Conservation (phyloP, 164 flowering plant species). For the Berberis thunbergii region DNA sequence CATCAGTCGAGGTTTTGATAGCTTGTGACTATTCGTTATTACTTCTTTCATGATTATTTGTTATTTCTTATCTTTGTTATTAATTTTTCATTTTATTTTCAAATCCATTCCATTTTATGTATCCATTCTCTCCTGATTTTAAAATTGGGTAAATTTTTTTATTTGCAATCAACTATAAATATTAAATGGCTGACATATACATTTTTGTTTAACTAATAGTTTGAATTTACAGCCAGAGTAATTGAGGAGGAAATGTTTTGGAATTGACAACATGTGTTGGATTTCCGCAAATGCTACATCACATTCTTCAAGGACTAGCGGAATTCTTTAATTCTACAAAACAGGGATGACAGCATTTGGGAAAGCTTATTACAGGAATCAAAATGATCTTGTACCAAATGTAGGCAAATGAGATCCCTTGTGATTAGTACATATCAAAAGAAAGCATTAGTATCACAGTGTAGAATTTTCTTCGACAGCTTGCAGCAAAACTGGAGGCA, state of each 20-base stretch:
- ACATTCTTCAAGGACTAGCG: conserved; percentile 70
- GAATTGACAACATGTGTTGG: conserved; percentile 88
- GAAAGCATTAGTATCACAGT: neutral
- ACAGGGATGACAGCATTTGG: conserved; percentile 99
- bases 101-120: too few relatives aligned
- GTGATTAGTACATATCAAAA: neutral
- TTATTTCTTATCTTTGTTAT: too few relatives aligned
- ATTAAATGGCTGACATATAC: neutral
- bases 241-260: conserved; percentile 98
- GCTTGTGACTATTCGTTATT: too few relatives aligned
- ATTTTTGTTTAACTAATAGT: conserved; percentile 7
- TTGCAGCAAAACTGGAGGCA: conserved; percentile 85
- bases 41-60: too few relatives aligned
- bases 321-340: conserved; percentile 71
- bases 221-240: conserved; percentile 59
- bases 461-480: conserved; percentile 30
- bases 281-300: conserved; percentile 76
- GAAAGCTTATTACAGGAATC: conserved; percentile 68
- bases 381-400: conserved; percentile 81
- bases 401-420: conserved; percentile 28
- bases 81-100: too few relatives aligned
- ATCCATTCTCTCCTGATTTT: too few relatives aligned
- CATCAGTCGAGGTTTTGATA: too few relatives aligned
- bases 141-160: too few relatives aligned
- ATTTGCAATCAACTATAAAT: too few relatives aligned